phyloP scores from a whole-genome alignment of 805 yeast genomes.

The Saturnispora hagleri region DNA sequence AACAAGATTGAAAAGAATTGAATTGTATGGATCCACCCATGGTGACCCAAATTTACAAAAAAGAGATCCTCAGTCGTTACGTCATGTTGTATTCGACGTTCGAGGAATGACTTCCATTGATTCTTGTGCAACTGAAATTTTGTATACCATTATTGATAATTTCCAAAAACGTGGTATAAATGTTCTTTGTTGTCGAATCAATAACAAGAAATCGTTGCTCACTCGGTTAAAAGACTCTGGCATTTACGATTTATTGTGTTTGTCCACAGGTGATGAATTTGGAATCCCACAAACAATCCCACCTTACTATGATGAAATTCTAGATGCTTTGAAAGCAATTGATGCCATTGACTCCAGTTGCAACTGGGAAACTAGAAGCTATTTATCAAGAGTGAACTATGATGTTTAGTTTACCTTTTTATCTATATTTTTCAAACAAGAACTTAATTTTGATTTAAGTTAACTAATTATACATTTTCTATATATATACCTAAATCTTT shows the following conservation, averaged over 20 bases:
- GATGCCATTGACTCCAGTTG: conserved; percentile 27
- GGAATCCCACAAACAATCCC: conserved; percentile 27
- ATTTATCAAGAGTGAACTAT: conserved; percentile 13
- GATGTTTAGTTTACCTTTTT: conserved; percentile 5
- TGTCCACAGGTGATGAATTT: conserved; percentile 18
- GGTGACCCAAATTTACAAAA: conserved; percentile 55
- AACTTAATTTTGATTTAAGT: background rate
- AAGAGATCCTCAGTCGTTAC: conserved; percentile 32
- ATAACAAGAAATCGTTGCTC: conserved; percentile 38
- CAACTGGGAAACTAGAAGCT: conserved; percentile 15
- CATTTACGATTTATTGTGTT: conserved; percentile 31
- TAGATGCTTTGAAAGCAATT: conserved; percentile 44
- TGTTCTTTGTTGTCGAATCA: conserved; percentile 55
- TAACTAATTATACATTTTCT: background rate
- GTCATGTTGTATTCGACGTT: conserved; percentile 62
- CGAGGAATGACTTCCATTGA: conserved; percentile 78
- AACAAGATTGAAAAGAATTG: conserved; percentile 57
- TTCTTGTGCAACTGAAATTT: conserved; percentile 68
- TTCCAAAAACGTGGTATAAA: conserved; percentile 47
- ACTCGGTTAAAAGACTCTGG: conserved; percentile 48
- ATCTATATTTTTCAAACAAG: background rate
- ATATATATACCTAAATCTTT: background rate
- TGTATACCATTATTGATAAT: conserved; percentile 47
- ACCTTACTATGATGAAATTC: conserved; percentile 43
- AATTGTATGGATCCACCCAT: conserved; percentile 63